These are phyloP conservation scores for Solanum habrochaites DNA, from an alignment of 257 asterid genomes.

Conservation along the genomic window DNA sequence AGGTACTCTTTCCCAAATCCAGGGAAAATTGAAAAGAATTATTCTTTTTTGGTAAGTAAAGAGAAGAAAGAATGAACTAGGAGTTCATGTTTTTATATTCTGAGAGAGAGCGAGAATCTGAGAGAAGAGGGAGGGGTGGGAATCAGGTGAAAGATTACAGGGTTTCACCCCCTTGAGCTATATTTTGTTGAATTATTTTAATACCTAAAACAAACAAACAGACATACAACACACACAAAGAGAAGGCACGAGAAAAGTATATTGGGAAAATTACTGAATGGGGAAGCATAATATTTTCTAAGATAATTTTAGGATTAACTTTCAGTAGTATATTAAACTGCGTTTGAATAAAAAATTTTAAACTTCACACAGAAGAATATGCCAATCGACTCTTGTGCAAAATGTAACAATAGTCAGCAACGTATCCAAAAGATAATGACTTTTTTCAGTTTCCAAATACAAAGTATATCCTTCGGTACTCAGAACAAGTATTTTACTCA, in stretches of 20 bases:
- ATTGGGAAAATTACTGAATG: background rate
- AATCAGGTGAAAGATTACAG: background rate
- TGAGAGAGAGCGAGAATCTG: background rate
- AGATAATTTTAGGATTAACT: background rate
- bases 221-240: background rate
- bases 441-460: background rate
- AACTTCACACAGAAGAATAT: background rate
- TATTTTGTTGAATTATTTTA: background rate
- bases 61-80: background rate
- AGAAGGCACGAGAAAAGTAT: background rate
- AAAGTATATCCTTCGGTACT: background rate
- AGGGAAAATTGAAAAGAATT: background rate
- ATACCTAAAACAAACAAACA: background rate
- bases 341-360: background rate
- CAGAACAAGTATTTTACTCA: background rate
- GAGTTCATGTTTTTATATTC: background rate
- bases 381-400: background rate
- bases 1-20: background rate
- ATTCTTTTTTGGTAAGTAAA: background rate
- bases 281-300: background rate
- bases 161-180: background rate
- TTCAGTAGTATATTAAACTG: background rate
- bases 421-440: background rate
- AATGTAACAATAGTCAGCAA: background rate
- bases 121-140: background rate